A percentile compares a stretch with the other conserved stretches of the same genome.
Evolutionary conservation across 495 filamentous ascomycete species (phyloP).

Genomic region (Apodospora peruviana): DNA sequence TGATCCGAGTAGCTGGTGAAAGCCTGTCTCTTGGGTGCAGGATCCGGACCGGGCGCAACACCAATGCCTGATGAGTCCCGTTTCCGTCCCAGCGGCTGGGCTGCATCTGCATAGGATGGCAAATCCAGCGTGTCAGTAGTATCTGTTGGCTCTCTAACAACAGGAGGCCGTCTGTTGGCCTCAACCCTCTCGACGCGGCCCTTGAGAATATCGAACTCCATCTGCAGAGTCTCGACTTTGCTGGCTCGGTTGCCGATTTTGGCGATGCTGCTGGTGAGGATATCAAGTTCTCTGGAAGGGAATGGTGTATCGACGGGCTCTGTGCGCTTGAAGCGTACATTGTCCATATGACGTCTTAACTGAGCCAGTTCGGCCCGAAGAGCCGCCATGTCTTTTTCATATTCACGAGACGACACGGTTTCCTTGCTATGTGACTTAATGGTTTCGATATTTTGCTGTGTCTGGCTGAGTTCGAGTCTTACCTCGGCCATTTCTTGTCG

Average conservation of each 20-base stretch:
- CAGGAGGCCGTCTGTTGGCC: constrained; percentile 1
- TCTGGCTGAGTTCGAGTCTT: background rate
- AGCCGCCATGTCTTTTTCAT: constrained; percentile 11
- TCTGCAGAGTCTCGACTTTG: constrained; percentile 35
- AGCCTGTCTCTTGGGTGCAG: constrained; percentile 5
- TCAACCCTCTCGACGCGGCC: constrained; percentile 28
- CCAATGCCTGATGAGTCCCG: constrained; percentile 4
- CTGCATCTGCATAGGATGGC: background rate
- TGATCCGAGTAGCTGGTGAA: constrained; percentile 5
- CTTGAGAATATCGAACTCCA: constrained; percentile 36
- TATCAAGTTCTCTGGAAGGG: constrained; percentile 29
- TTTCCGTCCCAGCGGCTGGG: constrained; percentile 5
- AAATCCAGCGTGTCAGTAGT: background rate
- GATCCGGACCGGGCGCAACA: background rate
- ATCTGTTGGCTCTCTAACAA: background rate
- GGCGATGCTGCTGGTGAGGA: constrained; percentile 30
- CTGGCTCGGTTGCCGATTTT: constrained; percentile 31
- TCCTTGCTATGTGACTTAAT: background rate
- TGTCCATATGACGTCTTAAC: constrained; percentile 24
- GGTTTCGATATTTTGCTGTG: constrained; percentile 4
- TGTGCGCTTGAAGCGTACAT: constrained; percentile 9
- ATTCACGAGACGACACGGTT: background rate
- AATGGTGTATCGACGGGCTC: constrained; percentile 12
- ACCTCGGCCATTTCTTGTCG: constrained; percentile 1
- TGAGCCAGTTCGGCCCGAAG: constrained; percentile 15